Base-by-base conservation (phyloP, 2,329 filamentous ascomycete species). In the Ilyonectria robusta region DNA sequence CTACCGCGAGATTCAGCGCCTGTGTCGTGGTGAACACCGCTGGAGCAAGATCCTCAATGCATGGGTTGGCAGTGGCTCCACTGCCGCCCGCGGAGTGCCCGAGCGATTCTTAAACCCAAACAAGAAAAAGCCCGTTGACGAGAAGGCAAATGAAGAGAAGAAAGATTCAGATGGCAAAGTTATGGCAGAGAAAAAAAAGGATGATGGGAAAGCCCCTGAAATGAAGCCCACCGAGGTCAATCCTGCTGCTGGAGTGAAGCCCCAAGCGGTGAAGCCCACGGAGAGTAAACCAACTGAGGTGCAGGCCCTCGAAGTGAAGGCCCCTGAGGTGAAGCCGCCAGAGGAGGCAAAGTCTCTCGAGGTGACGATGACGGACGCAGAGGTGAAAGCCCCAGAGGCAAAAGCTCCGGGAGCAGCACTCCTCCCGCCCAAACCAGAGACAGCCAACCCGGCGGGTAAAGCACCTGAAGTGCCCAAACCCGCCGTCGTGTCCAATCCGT, bases 1-100 rank as follows among this genome's bases (percentile, higher is more conserved):
- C 0, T 98, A 94, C 81, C 90, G 90, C 74, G 91, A 97, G 79
- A 92, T 98, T 51, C 92, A 93, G 75, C 89, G 91, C 62, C 86
- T 97, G 15, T 82, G 89, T 59, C 87, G 85, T 1, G 92, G 94
- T 48, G 90, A 93, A 50, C 95, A 94, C 79, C 89, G 89, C 65
- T 99, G 94, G 93, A 97, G 94, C 78, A 86, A 85, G 33, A 85
- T 96, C 72, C 81, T 97, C 33, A 94, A 93, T 6, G 93, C 92
- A 17, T 99, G 95, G 88, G 91, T 95, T 5, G 95, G 95, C 0
- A 88, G 86, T 71, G 86, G 84, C 70, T 84, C 83, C 78, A 83
- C 81, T 73, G 89, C 93, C 0, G 93, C 93, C 9, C 86, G 85
- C 44, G 95, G 94, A 7, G 95, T 97, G 26, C 95, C 94, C 0